A percentile compares a stretch with the other conserved stretches of the same genome.
Conservation (phyloP, 2,329 filamentous ascomycete genomes). For the Pseudogymnoascus sp. region DNA sequence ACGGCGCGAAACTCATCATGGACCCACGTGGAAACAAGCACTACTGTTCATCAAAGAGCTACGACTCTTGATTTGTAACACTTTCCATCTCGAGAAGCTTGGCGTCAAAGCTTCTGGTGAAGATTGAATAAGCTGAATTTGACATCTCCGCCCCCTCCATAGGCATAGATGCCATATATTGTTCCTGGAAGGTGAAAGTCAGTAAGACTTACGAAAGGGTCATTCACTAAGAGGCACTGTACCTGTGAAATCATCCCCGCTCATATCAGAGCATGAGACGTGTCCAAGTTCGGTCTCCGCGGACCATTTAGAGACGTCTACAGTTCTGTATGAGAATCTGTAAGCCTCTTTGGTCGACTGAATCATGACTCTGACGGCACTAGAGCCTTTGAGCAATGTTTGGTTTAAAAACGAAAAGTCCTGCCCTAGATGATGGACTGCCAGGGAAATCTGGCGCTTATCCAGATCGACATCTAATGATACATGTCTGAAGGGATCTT, state of each 20-base stretch:
- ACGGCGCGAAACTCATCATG: no score
- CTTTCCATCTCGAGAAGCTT: neutral
- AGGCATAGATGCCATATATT: neutral
- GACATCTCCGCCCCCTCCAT: neutral
- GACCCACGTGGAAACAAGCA: no score
- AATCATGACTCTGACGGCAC: neutral
- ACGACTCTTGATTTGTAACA: neutral
- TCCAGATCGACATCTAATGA: neutral
- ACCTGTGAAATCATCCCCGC: neutral
- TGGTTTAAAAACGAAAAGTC: neutral
- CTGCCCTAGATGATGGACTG: neutral
- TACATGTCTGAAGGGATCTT: conserved; percentile 18
- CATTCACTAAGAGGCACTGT: neutral
- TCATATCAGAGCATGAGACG: neutral
- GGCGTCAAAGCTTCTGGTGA: neutral
- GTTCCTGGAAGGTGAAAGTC: neutral
- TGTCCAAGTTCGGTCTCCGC: neutral
- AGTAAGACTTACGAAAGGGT: neutral
- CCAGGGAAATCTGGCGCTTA: neutral
- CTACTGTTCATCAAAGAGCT: no score
- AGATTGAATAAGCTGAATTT: neutral
- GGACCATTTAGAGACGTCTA: neutral
- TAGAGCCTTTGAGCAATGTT: neutral
- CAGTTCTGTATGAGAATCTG: neutral
- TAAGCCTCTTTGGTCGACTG: neutral